phyloP scores from a whole-genome alignment of 148 eudicot species.

The Cornus suecica region DNA sequence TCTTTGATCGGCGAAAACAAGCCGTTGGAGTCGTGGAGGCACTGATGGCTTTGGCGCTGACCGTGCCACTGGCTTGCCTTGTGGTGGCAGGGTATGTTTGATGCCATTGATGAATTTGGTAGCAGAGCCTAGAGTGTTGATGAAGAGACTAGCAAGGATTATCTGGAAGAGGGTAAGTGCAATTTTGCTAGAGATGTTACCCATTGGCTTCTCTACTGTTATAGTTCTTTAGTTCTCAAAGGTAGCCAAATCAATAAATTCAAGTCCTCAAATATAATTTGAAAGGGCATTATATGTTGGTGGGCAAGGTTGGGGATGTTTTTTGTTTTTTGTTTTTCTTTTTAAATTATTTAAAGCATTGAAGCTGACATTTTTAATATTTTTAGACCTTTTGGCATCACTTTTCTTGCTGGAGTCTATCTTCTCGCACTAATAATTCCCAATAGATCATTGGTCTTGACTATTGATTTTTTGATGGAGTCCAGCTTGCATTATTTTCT shows the following conservation, averaged over 20 bases:
- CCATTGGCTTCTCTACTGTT: background rate
- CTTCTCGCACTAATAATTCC: background rate
- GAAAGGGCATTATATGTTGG: background rate
- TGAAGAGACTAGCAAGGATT: constrained; percentile 10
- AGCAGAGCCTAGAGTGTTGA: background rate
- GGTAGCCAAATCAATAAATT: background rate
- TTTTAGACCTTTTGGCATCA: background rate
- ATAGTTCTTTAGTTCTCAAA: background rate
- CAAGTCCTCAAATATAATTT: background rate
- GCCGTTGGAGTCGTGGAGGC: constrained; percentile 5
- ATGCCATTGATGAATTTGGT: background rate
- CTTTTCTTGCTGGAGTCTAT: background rate
- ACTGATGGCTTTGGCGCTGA: background rate
- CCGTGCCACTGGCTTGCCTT: background rate
- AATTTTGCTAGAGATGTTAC: background rate
- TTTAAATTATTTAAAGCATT: background rate
- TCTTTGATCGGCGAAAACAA: constrained; percentile 51
- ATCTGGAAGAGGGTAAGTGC: constrained; percentile 15
- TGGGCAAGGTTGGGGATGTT: background rate
- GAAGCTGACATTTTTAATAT: background rate
- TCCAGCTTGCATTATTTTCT: background rate
- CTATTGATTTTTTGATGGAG: background rate
- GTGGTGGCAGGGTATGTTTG: background rate
- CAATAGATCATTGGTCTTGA: background rate
- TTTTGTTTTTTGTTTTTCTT: too few species aligned